Evolutionary conservation across 1,139 yeast species (phyloP).

Genomic region (Zygoascus sp.): DNA sequence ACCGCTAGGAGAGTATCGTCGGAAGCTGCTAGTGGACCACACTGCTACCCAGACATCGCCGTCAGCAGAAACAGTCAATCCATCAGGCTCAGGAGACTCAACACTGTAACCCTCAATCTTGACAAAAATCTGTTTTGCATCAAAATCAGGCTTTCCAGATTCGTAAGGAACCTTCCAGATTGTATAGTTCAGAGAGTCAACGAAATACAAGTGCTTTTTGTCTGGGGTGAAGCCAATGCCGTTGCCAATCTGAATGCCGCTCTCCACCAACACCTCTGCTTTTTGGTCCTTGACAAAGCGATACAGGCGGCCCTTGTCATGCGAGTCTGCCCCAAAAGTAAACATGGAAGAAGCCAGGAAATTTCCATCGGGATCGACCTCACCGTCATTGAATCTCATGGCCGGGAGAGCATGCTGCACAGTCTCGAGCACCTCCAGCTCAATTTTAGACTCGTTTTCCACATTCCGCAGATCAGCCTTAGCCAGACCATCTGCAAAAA

Average conservation of each 20-base stretch:
- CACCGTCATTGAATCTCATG: conserved; percentile 35
- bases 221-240: conserved; percentile 70
- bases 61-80: conserved; percentile 57
- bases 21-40: conserved; percentile 57
- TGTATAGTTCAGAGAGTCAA: conserved; percentile 59
- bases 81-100: conserved; percentile 50
- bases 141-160: conserved; percentile 37
- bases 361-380: conserved; percentile 36
- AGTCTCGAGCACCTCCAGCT: conserved; percentile 18
- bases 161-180: conserved; percentile 64
- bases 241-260: conserved; percentile 38
- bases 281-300: conserved; percentile 15
- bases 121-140: conserved; percentile 10
- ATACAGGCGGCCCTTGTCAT: conserved; percentile 32
- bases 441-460: conserved; percentile 20
- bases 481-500: conserved; percentile 32
- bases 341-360: conserved; percentile 33
- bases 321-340: conserved; percentile 20
- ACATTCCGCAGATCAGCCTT: conserved; percentile 25
- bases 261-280: conserved; percentile 14
- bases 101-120: conserved; percentile 9
- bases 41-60: conserved; percentile 68
- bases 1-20: conserved; percentile 47
- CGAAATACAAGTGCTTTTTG: conserved; percentile 55
- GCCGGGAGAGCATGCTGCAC: conserved; percentile 17